Evolutionary conservation across 371 early-diverging fungal genomes (phyloP).

Genomic region (Nosema muscidifuracis): DNA sequence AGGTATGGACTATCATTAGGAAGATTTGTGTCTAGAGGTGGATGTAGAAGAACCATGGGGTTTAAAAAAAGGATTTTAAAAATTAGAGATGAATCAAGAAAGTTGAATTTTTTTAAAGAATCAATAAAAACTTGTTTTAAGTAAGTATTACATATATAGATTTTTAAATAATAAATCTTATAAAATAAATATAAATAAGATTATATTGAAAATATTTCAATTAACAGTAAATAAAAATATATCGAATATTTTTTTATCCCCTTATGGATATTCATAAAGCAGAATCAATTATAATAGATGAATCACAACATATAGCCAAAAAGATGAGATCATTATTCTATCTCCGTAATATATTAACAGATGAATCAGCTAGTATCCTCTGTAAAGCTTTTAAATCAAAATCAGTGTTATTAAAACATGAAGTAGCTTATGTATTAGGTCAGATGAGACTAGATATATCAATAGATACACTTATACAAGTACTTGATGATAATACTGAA

Average conservation of each 20-base stretch:
- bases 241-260: no score
- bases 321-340: conserved; percentile 77
- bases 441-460: conserved; percentile 80
- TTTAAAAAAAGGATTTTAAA: neutral
- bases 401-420: conserved; percentile 90
- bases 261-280: conserved; percentile 16
- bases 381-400: conserved; percentile 69
- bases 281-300: neutral
- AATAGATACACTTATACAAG: conserved; percentile 67
- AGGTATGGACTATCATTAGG: conserved; percentile 61
- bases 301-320: conserved; percentile 28
- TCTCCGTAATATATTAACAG: conserved; percentile 73
- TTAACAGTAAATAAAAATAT: no score
- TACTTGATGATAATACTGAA: conserved; percentile 69
- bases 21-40: neutral
- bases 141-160: no score
- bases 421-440: conserved; percentile 92
- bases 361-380: conserved; percentile 69
- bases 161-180: no score
- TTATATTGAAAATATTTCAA: no score
- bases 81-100: no score
- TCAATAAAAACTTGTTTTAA: no score
- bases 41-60: conserved; percentile 25
- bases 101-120: no score
- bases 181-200: no score